Percentiles rank a stretch among this genome's conserved stretches.
Evolutionary conservation across 2,329 filamentous ascomycete genomes (phyloP).

Genomic region (Botrytis fragariae): DNA sequence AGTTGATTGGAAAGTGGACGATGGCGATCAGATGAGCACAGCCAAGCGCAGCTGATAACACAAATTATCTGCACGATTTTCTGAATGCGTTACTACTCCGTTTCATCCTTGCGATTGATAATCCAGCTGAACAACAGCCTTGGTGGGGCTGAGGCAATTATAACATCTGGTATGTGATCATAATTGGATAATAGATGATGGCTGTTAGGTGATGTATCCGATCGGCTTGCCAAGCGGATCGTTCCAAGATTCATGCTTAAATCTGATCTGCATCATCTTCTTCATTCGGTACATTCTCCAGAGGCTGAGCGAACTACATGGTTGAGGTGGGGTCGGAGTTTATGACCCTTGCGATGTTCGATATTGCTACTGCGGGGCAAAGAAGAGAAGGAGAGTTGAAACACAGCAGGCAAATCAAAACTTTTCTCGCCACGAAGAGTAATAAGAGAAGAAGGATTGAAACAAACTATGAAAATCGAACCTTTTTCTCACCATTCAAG

Average conservation of each 20-base stretch:
- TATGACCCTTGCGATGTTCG: background rate
- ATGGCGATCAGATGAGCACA: background rate
- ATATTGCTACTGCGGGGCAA: background rate
- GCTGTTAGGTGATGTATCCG: background rate
- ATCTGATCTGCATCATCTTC: background rate
- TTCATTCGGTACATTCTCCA: background rate
- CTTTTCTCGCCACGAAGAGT: too few species aligned
- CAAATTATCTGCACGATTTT: background rate
- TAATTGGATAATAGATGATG: background rate
- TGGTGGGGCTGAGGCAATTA: background rate
- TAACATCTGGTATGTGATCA: background rate
- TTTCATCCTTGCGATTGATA: background rate
- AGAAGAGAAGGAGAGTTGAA: background rate
- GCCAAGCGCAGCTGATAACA: background rate
- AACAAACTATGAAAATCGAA: too few species aligned
- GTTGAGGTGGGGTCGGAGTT: background rate
- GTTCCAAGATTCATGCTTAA: background rate
- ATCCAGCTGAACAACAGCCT: background rate
- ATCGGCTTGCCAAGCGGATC: background rate
- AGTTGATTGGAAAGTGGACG: background rate
- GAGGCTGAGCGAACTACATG: background rate
- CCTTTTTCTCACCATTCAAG: too few species aligned
- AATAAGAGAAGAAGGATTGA: too few species aligned
- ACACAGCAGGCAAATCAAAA: too few species aligned
- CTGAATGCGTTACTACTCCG: too few species aligned